Conservation (phyloP, 2,329 filamentous ascomycete species). For the Fusarium virguliforme region DNA sequence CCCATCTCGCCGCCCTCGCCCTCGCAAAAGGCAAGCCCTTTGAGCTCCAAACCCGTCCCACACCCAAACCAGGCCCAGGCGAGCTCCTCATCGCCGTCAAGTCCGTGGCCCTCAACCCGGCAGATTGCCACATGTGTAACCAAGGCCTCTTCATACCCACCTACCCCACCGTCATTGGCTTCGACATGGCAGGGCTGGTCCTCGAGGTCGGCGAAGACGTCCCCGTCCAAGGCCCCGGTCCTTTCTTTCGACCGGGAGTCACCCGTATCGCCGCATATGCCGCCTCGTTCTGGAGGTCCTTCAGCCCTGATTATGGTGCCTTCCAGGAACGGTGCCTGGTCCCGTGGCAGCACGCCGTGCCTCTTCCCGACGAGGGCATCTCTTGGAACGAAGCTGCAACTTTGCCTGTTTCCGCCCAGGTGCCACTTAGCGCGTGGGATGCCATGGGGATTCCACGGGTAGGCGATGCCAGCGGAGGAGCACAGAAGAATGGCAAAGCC, state of each 20-base stretch:
- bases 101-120: constrained; percentile 66
- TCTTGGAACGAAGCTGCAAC: constrained; percentile 61
- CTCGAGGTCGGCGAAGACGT: constrained; percentile 60
- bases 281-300: constrained; percentile 60
- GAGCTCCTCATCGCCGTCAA: constrained; percentile 66
- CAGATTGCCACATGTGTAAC: constrained; percentile 62
- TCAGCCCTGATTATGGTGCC: constrained; percentile 63
- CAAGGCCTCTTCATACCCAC: constrained; percentile 59
- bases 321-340: constrained; percentile 63
- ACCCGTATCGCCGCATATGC: constrained; percentile 60
- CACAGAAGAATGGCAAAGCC: not conserved
- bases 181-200: constrained; percentile 63
- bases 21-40: constrained; percentile 57
- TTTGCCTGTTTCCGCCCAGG: constrained; percentile 58
- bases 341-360: constrained; percentile 59
- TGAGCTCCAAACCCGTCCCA: constrained; percentile 57
- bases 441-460: constrained; percentile 54
- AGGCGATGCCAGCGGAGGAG: constrained; percentile 20
- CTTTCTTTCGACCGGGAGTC: constrained; percentile 53
- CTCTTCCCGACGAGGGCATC: constrained; percentile 54
- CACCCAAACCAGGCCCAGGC: constrained; percentile 62
- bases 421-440: constrained; percentile 60
- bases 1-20: constrained; percentile 60
- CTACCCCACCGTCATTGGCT: constrained; percentile 62
- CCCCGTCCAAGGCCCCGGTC: constrained; percentile 41